Base-by-base conservation (phyloP, 2,329 filamentous ascomycete genomes). In the Penicillium sp. region DNA sequence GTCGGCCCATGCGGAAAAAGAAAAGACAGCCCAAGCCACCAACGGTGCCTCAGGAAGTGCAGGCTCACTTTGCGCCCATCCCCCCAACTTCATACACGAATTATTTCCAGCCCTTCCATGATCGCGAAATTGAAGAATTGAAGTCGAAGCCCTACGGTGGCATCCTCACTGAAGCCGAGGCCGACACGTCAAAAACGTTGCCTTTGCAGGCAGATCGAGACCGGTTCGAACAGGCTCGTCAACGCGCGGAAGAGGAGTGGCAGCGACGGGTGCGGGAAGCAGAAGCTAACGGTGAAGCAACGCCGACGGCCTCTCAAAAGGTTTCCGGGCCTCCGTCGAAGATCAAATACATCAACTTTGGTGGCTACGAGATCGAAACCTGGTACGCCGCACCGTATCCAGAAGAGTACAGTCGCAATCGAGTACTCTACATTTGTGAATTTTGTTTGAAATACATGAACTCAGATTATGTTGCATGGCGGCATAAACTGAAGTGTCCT, bases 391-490 rank as follows among this genome's bases (percentile, higher is more conserved):
- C 93, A 35, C 94, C 93, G 9, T 98, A 98, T 66, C 93, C 93
- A 0, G 93, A 96, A 66, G 93, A 98, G 70, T 98, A 98, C 74
- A 97, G 90, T 67, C 84, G 91, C 55, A 97, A 98, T 65, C 85
- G 88, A 28, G 87, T 95, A 34, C 79, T 98, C n/a, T 97, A 95
- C 70, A 97, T 98, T 54, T 98, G 93, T 76, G 94, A 98, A 68
- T 98, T 97, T 69, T 98, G 93, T 66, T 77, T 98, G 51, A 98
- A 97, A 71, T 98, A 98, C 73, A 96, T 98, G 90, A 95, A 94
- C 69, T 97, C 93, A 13, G 91, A 96, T 66, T 97, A 95, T 62
- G 93, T 98, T 27, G 91, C 93, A 11, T 97, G 91, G 89, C 82
- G 93, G 45, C 93, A 98, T 71, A 97, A 97, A 73, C 80, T 90